Base-by-base conservation (phyloP, 257 asterid genomes). In the Solanum gandarillasii region DNA sequence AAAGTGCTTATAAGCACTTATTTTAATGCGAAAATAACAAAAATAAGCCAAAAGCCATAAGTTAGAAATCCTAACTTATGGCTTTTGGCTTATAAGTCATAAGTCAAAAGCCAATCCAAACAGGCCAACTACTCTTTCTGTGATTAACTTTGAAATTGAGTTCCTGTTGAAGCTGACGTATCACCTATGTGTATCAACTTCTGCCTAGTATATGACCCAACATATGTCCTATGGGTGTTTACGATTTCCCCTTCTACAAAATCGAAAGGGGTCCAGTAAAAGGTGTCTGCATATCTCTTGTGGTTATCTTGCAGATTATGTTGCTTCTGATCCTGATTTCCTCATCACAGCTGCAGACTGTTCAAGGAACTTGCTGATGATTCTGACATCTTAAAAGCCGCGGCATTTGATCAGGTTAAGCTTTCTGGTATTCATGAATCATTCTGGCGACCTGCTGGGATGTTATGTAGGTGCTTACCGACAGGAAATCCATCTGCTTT, bases 321-420 rank as follows among this genome's bases (percentile, higher is more conserved):
- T 23, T 32, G 68, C 78, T 32, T 87, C 88, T 87, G 82, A 87
- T 87, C 70, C 11, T 16, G 48, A n/a, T 87, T 52, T 60, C 84
- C 83, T 72, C 48, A 16, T 84, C 87, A 70, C 87, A 90, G 92
- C 74, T 90, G 90, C 90, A 90, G 90, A 48, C n/a, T 83, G 72
- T 90, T 90, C 67, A 88, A 85, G 89, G 88, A 90, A 83, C 88
- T 90, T 86, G 74, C 89, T 20, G 52, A 90, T 27, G 90, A 90
- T 71, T 23, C 83, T 34, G 76, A 65, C 83, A 86, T 88, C 70
- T 83, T 90, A 83, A 84, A 88, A 86, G 86, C 83, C 25, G 86
- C 75, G 43, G 71, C 39, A 25, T 90, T 90, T 83, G 87, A 82
- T 62, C 38, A 75, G 23, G 81, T 86, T 35, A 43, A 82, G 68